These are phyloP conservation scores for Fusarium pseudograminearum DNA, from an alignment of 2,329 filamentous ascomycete species.

Conservation along the genomic window DNA sequence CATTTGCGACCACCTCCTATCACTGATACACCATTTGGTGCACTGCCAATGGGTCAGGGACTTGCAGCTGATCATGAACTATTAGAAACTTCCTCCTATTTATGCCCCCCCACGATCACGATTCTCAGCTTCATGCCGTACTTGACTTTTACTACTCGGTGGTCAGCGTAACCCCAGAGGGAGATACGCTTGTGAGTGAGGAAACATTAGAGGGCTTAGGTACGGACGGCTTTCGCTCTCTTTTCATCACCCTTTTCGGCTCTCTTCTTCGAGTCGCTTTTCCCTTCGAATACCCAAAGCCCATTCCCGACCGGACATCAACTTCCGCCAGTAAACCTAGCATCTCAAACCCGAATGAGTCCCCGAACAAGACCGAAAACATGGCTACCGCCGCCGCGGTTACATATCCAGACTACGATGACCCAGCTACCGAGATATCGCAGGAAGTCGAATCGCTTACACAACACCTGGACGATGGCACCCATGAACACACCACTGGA, in stretches of 20 bases:
- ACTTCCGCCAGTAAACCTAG: slow-evolving; percentile 24
- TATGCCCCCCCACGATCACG: slow-evolving; percentile 73
- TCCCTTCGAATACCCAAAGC: slow-evolving; percentile 54
- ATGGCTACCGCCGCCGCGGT: slow-evolving; percentile 40
- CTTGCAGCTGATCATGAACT: slow-evolving; percentile 42
- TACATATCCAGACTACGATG: slow-evolving; percentile 40
- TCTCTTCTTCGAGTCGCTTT: slow-evolving; percentile 77
- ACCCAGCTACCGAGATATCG: slow-evolving; percentile 43
- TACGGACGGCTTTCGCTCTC: slow-evolving; percentile 72
- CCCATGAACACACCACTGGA: slow-evolving; percentile 52
- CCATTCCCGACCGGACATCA: slow-evolving; percentile 44
- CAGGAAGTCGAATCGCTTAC: slow-evolving; percentile 39
- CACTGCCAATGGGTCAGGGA: slow-evolving; percentile 13
- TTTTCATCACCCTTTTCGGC: slow-evolving; percentile 80
- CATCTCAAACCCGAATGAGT: slow-evolving; percentile 30
- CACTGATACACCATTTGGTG: slow-evolving; percentile 3
- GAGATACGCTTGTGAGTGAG: slow-evolving; percentile 92
- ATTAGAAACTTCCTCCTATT: slow-evolving; percentile 91
- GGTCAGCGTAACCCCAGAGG: slow-evolving; percentile 90
- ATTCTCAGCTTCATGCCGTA: slow-evolving; percentile 81
- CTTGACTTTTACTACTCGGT: slow-evolving; percentile 92
- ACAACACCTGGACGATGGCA: slow-evolving; percentile 53
- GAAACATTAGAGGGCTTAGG: slow-evolving; percentile 93
- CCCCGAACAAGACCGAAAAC: slow-evolving; percentile 20
- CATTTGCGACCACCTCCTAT: slow-evolving; percentile 17